phyloP scores from a whole-genome alignment of 306 rosid genomes.

The Pyrus communis region DNA sequence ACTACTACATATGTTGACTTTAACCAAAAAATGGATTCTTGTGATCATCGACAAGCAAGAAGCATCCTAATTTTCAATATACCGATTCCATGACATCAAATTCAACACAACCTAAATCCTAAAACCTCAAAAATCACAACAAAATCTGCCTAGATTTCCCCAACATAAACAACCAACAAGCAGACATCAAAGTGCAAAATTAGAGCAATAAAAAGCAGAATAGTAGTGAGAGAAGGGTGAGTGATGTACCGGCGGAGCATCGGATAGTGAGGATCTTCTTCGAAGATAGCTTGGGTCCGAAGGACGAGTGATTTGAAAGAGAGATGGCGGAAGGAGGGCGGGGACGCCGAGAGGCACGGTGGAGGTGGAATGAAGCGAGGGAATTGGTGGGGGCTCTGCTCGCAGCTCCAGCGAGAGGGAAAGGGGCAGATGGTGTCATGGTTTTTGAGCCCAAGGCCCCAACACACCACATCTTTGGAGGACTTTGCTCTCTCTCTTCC shows the following conservation, averaged over 20 bases:
- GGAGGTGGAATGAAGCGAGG: conserved; percentile 10
- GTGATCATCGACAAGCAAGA: background rate
- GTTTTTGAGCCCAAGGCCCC: conserved; percentile 27
- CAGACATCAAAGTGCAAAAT: background rate
- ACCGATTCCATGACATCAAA: background rate
- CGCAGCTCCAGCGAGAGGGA: background rate
- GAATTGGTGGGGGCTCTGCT: conserved; percentile 8
- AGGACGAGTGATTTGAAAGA: conserved; percentile 6
- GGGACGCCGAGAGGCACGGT: conserved; percentile 19
- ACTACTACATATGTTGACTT: background rate
- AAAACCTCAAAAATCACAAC: background rate
- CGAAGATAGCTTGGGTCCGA: conserved; percentile 25
- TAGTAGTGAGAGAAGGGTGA: background rate
- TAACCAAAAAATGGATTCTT: background rate
- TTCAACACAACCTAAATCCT: background rate
- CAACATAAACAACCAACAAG: background rate
- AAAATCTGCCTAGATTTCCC: background rate
- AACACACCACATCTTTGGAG: conserved; percentile 27
- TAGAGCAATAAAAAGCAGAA: background rate
- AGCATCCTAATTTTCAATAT: background rate
- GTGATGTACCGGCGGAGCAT: conserved; percentile 59
- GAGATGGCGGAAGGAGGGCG: conserved; percentile 13
- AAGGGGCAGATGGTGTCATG: conserved; percentile 5
- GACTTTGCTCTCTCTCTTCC: background rate
- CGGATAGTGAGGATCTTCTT: conserved; percentile 28